phyloP scores from a whole-genome alignment of 2,329 filamentous ascomycete species.

The Penicillium rolfsii region DNA sequence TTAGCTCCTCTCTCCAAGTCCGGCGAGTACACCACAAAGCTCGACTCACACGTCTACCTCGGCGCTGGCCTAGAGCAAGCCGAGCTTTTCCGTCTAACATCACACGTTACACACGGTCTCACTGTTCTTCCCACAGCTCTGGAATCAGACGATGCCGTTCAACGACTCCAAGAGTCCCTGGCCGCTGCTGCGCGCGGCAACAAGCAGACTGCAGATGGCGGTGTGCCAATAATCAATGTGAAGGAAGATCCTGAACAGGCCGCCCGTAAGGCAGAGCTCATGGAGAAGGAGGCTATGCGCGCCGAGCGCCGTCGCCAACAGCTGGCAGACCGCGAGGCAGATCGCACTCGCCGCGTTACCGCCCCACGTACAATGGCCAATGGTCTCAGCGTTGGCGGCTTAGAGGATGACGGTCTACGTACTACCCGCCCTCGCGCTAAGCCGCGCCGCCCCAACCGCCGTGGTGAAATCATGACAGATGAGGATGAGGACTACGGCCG shows the following conservation, averaged over 20 bases:
- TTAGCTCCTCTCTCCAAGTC: conserved; percentile 61
- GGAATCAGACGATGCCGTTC: conserved; percentile 63
- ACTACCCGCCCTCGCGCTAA: conserved; percentile 47
- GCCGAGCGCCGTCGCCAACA: conserved; percentile 59
- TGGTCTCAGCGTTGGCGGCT: conserved; percentile 59
- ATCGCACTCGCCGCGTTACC: conserved; percentile 56
- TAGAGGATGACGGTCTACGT: conserved; percentile 59
- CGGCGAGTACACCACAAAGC: conserved; percentile 55
- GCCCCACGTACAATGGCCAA: conserved; percentile 50
- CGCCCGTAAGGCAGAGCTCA: conserved; percentile 61
- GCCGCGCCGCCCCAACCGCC: conserved; percentile 46
- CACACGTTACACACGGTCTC: conserved; percentile 65
- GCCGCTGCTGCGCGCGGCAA: conserved; percentile 59
- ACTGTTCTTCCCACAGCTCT: conserved; percentile 59
- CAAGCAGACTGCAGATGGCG: conserved; percentile 55
- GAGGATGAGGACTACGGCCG: conserved; percentile 54
- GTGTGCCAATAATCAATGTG: conserved; percentile 60
- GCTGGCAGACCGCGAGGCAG: conserved; percentile 58
- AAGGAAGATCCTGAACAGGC: conserved; percentile 66
- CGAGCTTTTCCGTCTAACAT: conserved; percentile 62
- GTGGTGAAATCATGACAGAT: conserved; percentile 54
- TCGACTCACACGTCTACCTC: conserved; percentile 68
- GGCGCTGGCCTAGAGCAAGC: conserved; percentile 62
- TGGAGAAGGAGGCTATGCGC: conserved; percentile 61
- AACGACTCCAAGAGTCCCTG: conserved; percentile 63